Conservation (phyloP, 306 rosid species). For the Gastrolobium villosum region DNA sequence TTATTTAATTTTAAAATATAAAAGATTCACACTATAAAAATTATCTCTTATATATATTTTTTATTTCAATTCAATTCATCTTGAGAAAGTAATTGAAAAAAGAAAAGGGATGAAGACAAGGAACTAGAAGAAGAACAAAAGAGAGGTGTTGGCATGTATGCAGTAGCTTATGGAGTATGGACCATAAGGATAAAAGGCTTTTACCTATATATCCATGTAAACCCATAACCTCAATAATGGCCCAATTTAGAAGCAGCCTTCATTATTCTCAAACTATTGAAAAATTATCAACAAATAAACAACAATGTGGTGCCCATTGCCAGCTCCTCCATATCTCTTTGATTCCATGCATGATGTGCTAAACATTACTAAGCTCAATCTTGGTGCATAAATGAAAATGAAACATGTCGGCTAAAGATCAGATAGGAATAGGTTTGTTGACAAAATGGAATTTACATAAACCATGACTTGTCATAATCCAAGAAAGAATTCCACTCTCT, state of each 20-base stretch:
- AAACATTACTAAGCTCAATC: neutral
- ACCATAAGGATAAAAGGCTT: slow-evolving; percentile 15
- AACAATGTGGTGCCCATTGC: slow-evolving; percentile 31
- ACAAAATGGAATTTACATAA: slow-evolving; percentile 31
- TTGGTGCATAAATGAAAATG: slow-evolving; percentile 5
- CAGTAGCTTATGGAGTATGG: neutral
- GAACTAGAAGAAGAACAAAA: slow-evolving; percentile 5
- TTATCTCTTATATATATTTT: too few species aligned
- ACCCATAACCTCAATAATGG: slow-evolving; percentile 24
- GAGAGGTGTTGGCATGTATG: neutral
- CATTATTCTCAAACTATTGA: neutral
- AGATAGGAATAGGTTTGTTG: slow-evolving; percentile 39
- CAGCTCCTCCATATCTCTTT: slow-evolving; percentile 14
- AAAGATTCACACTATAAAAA: too few species aligned
- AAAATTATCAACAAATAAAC: neutral
- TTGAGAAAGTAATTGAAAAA: neutral
- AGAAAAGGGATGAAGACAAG: neutral
- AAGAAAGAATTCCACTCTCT: slow-evolving; percentile 13
- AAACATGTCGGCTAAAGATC: slow-evolving; percentile 36
- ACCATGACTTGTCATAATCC: slow-evolving; percentile 1
- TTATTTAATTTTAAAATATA: too few species aligned
- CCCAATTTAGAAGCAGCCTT: neutral
- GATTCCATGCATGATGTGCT: slow-evolving; percentile 1
- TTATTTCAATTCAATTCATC: too few species aligned
- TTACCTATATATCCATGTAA: slow-evolving; percentile 11